phyloP scores from a whole-genome alignment of 1,284 basidiomycete species.

The Ceratobasidium sp. region DNA sequence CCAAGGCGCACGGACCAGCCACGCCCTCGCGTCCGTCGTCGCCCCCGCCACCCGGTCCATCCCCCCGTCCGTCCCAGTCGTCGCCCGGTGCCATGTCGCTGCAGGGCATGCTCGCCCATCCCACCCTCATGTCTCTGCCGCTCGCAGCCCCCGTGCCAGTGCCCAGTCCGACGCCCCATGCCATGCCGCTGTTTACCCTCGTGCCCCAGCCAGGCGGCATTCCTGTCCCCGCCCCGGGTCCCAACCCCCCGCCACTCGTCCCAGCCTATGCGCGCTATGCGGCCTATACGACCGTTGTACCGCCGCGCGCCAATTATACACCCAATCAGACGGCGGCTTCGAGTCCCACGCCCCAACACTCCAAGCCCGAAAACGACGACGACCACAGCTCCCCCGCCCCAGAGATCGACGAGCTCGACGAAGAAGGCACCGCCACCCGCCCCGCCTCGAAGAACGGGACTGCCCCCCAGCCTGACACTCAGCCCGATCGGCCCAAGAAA shows the following conservation, averaged over 20 bases:
- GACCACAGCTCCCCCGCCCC: constrained; percentile 16
- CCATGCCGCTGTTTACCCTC: constrained; percentile 31
- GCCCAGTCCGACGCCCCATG: constrained; percentile 26
- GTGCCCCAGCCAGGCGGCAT: constrained; percentile 34
- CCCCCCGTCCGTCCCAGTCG: constrained; percentile 14
- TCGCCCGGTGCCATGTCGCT: constrained; percentile 26
- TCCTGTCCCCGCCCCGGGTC: constrained; percentile 25
- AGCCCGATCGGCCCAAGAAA: constrained; percentile 34
- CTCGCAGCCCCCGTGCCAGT: constrained; percentile 22
- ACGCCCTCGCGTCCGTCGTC: constrained; percentile 22
- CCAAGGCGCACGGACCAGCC: constrained; percentile 7
- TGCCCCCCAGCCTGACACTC: not conserved
- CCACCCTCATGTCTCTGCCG: constrained; percentile 30
- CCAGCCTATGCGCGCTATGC: constrained; percentile 30
- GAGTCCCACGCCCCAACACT: constrained; percentile 15
- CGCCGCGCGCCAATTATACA: not conserved
- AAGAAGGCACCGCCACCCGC: constrained; percentile 20
- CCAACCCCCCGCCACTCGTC: constrained; percentile 30
- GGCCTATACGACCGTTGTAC: not conserved
- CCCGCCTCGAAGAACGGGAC: constrained; percentile 7
- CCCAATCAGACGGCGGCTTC: not conserved
- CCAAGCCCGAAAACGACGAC: constrained; percentile 21
- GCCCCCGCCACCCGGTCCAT: not conserved
- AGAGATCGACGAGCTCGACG: constrained; percentile 32
- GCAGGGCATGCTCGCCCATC: constrained; percentile 31